phyloP scores from a whole-genome alignment of 1,284 basidiomycete species.

The Farysia itapuensis region DNA sequence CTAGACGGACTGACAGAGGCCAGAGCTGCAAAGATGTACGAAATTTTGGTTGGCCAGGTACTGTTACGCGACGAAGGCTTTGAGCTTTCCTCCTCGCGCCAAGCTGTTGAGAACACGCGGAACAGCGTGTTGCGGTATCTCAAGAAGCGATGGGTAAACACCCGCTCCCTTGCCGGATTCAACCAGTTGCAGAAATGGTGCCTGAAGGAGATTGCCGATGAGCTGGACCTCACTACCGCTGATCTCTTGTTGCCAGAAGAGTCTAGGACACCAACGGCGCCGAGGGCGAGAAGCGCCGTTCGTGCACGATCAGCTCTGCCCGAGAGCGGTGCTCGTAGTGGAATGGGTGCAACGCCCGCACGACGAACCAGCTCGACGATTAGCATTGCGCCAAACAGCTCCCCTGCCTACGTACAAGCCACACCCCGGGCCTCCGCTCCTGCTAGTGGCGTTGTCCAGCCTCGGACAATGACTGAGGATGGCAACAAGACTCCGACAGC shows the following conservation, averaged over 20 bases:
- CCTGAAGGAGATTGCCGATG: slow-evolving; percentile 73
- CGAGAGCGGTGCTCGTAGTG: not conserved
- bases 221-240: slow-evolving; percentile 34
- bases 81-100: slow-evolving; percentile 6
- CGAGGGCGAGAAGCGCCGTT: slow-evolving; percentile 7
- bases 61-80: slow-evolving; percentile 45
- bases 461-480: too few species aligned
- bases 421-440: not conserved
- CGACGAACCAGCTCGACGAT: slow-evolving; percentile 8
- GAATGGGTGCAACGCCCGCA: not conserved
- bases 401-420: not conserved
- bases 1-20: slow-evolving; percentile 48
- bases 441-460: slow-evolving; percentile 1
- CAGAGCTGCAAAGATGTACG: slow-evolving; percentile 36
- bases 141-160: slow-evolving; percentile 68
- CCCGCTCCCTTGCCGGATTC: slow-evolving; percentile 78
- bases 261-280: slow-evolving; percentile 1
- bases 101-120: slow-evolving; percentile 43
- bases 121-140: slow-evolving; percentile 41
- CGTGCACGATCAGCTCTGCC: not conserved
- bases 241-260: slow-evolving; percentile 40
- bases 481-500: not conserved
- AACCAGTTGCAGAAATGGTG: slow-evolving; percentile 79
- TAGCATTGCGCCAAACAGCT: not conserved
- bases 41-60: slow-evolving; percentile 47